Conservation (phyloP, 176 grass and related monocot species). For the Carex myosuroides region DNA sequence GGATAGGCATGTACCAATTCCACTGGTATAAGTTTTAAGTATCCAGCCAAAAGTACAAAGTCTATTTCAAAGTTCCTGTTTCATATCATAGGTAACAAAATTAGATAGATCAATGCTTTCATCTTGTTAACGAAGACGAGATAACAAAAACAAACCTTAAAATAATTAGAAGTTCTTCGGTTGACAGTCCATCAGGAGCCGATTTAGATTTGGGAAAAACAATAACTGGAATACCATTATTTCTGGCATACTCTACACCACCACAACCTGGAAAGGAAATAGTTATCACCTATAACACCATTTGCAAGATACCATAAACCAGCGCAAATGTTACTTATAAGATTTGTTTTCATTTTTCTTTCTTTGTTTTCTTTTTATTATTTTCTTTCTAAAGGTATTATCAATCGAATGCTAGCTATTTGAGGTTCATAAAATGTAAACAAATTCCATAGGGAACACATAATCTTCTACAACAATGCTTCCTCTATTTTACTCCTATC, state of each 20-base stretch:
- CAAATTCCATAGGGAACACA: background rate
- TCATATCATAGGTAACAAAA: constrained; percentile 2
- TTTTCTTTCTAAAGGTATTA: background rate
- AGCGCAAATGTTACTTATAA: background rate
- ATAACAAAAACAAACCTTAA: constrained; percentile 45
- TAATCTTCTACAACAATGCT: background rate
- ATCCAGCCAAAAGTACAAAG: constrained; percentile 84
- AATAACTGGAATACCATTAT: constrained; percentile 48
- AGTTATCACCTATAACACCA: background rate
- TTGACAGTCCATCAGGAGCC: constrained; percentile 36
- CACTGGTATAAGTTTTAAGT: constrained; percentile 84
- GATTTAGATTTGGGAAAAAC: constrained; percentile 55
- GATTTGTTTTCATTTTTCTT: background rate
- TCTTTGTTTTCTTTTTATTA: background rate
- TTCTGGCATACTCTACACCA: constrained; percentile 56
- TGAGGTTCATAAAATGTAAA: background rate
- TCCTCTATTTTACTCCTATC: background rate
- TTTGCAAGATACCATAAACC: background rate
- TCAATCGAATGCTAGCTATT: background rate
- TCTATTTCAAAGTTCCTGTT: constrained; percentile 55
- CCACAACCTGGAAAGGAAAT: constrained; percentile 45
- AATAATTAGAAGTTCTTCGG: constrained; percentile 34
- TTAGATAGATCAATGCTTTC: background rate
- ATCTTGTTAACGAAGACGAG: background rate
- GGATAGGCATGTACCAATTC: constrained; percentile 53